Evolutionary conservation across 2,329 filamentous ascomycete species (phyloP).

Genomic region (Blastomyces gilchristii): DNA sequence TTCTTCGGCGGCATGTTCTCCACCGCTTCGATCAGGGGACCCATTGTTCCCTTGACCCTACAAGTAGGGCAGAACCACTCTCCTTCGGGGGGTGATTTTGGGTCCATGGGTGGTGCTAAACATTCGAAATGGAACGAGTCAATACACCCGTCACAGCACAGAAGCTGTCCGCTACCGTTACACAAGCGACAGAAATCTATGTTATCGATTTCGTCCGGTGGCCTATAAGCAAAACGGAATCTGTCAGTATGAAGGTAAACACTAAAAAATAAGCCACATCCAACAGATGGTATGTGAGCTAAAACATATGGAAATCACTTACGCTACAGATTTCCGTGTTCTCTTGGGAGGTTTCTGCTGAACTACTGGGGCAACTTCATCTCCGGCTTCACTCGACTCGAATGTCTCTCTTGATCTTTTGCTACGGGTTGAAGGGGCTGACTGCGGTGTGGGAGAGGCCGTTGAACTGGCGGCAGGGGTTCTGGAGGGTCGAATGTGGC

Average conservation of each 20-base stretch:
- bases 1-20: constrained; percentile 60
- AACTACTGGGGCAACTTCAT: neutral
- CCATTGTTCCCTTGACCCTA: constrained; percentile 48
- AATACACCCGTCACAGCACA: constrained; percentile 89
- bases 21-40: constrained; percentile 53
- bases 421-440: neutral
- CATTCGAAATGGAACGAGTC: constrained; percentile 86
- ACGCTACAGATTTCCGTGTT: constrained; percentile 4
- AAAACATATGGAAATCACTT: neutral
- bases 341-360: neutral
- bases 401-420: neutral
- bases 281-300: neutral
- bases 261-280: neutral
- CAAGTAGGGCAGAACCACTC: constrained; percentile 69
- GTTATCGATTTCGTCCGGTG: constrained; percentile 48
- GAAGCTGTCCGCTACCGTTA: constrained; percentile 68
- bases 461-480: neutral
- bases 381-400: constrained; percentile 10
- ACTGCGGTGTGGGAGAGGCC: neutral
- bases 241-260: neutral
- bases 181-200: constrained; percentile 87
- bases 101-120: constrained; percentile 66
- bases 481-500: neutral
- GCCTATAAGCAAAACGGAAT: neutral
- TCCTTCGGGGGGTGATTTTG: constrained; percentile 55